Evolutionary conservation across 306 rosid genomes (phyloP).

Genomic region (Mucuna pruriens): DNA sequence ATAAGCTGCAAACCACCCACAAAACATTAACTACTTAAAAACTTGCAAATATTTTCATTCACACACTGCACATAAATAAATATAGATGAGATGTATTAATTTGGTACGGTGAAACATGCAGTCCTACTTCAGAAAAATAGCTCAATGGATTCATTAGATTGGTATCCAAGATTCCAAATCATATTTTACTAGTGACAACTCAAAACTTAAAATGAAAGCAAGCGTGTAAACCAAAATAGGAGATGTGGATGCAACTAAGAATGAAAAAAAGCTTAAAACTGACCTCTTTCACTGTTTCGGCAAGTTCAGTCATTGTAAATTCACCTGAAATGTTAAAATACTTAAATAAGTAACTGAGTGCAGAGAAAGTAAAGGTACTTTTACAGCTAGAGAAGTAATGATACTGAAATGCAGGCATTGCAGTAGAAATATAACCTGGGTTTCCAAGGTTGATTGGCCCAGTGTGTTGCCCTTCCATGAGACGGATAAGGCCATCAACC

Average conservation of each 20-base stretch:
- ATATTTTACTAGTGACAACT: neutral
- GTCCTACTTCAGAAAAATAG: neutral
- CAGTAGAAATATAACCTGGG: constrained; percentile 55
- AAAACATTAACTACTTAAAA: neutral
- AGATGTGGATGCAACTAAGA: neutral
- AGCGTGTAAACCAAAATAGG: neutral
- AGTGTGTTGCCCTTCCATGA: constrained; percentile 78
- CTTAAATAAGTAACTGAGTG: neutral
- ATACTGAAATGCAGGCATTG: neutral
- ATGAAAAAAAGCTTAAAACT: constrained; percentile 27
- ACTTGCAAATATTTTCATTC: neutral
- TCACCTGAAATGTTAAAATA: constrained; percentile 61
- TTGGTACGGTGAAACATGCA: neutral
- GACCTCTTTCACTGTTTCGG: constrained; percentile 92
- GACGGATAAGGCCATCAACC: constrained; percentile 86
- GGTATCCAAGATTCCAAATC: neutral
- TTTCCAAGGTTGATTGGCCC: constrained; percentile 88
- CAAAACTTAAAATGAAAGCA: neutral
- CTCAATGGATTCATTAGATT: neutral
- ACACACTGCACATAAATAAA: neutral
- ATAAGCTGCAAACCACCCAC: constrained; percentile 62
- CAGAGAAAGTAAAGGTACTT: neutral
- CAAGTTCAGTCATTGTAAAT: constrained; percentile 92
- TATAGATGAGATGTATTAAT: neutral
- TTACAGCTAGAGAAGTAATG: constrained; percentile 41